Conservation (phyloP, 495 filamentous ascomycete genomes). For the Penicillium ochrochloron region DNA sequence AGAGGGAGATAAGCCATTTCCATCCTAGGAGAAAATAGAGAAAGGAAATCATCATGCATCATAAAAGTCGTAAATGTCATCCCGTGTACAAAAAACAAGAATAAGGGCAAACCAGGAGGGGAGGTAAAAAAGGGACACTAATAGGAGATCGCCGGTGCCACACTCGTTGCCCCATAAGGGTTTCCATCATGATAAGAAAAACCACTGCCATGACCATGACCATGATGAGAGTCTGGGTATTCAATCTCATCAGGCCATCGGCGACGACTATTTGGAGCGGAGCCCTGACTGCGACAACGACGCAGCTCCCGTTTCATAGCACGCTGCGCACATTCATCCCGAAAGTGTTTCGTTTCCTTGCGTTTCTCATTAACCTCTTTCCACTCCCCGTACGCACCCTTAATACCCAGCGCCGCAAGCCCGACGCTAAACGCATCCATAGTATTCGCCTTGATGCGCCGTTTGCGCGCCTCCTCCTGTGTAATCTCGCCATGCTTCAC, state of each 20-base stretch:
- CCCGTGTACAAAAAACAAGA: neutral
- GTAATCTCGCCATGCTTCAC: slow-evolving; percentile 76
- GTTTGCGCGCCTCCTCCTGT: slow-evolving; percentile 72
- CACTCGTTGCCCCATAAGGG: slow-evolving; percentile 19
- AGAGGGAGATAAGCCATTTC: neutral
- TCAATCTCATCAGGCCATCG: slow-evolving; percentile 39
- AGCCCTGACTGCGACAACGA: slow-evolving; percentile 26
- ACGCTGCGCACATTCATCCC: slow-evolving; percentile 51
- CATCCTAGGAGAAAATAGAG: neutral
- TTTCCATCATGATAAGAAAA: slow-evolving; percentile 23
- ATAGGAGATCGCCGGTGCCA: slow-evolving; percentile 18
- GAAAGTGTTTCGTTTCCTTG: slow-evolving; percentile 56
- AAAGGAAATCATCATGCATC: neutral
- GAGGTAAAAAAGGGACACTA: neutral
- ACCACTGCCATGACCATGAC: slow-evolving; percentile 6
- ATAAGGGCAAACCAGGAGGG: neutral
- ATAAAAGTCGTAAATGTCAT: slow-evolving; percentile 1
- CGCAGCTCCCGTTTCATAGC: slow-evolving; percentile 38
- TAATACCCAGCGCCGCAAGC: slow-evolving; percentile 85
- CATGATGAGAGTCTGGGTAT: slow-evolving; percentile 14
- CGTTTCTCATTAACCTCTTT: slow-evolving; percentile 67
- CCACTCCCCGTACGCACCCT: slow-evolving; percentile 78
- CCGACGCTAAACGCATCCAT: slow-evolving; percentile 79
- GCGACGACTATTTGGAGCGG: slow-evolving; percentile 8
- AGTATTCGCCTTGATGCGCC: slow-evolving; percentile 72